Percentiles rank a stretch among this genome's conserved stretches.
phyloP scores from a whole-genome alignment of 257 asterid species.

The Jacaranda copaia region DNA sequence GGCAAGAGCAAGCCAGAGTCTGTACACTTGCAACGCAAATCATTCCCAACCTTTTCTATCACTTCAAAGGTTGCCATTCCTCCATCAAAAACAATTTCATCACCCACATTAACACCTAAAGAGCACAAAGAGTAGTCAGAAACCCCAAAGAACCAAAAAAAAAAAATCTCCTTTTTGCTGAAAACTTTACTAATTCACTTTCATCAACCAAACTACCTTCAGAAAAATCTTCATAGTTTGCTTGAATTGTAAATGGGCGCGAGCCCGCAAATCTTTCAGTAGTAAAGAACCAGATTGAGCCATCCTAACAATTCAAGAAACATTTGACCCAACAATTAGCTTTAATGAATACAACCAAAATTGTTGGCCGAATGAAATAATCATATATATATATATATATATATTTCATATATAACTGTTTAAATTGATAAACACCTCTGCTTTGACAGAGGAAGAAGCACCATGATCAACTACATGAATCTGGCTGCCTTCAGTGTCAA shows the following conservation, averaged over 20 bases:
- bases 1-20: slow-evolving; percentile 85
- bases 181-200: slow-evolving; percentile 8
- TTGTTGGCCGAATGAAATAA: too few relatives aligned
- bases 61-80: slow-evolving; percentile 91
- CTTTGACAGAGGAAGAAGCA: slow-evolving; percentile 80
- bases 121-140: not conserved
- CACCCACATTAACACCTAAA: slow-evolving; percentile 74
- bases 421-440: slow-evolving; percentile 59
- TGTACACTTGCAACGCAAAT: slow-evolving; percentile 76
- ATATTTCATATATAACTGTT: not conserved
- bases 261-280: slow-evolving; percentile 71
- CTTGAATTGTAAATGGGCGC: slow-evolving; percentile 76
- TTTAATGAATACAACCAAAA: too few relatives aligned
- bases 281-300: slow-evolving; percentile 78
- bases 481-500: slow-evolving; percentile 86
- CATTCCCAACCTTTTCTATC: slow-evolving; percentile 69
- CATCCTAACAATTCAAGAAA: slow-evolving; percentile 60
- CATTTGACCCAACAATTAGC: slow-evolving; percentile 9
- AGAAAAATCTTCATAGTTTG: slow-evolving; percentile 72
- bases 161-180: not conserved
- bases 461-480: slow-evolving; percentile 85
- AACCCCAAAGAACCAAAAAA: not conserved
- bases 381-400: too few relatives aligned
- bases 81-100: slow-evolving; percentile 83
- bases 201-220: slow-evolving; percentile 57